Percentiles rank a stretch among this genome's conserved stretches.
phyloP scores from a whole-genome alignment of 202 grass and related monocot species.

The Setaria italica region DNA sequence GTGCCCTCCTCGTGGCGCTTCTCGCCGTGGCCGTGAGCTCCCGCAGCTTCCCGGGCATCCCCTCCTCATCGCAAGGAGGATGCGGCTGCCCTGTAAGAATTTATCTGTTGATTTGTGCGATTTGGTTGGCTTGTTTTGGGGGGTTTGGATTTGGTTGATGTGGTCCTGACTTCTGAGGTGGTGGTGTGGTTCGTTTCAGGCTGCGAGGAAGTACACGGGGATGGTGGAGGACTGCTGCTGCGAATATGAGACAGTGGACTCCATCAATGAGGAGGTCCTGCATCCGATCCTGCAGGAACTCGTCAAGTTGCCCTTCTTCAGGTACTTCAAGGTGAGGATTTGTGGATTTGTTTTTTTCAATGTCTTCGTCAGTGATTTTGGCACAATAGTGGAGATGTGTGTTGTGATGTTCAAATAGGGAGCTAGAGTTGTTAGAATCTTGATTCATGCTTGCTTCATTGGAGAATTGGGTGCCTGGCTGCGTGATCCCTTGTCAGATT shows the following conservation, averaged over 20 bases:
- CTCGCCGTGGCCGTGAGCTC: conserved; percentile 57
- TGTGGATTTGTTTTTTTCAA: neutral
- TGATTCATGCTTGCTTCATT: neutral
- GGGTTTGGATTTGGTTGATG: conserved; percentile 25
- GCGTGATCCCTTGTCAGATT: neutral
- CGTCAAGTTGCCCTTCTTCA: conserved; percentile 84
- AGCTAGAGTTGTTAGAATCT: neutral
- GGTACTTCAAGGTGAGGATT: conserved; percentile 91
- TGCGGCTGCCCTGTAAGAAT: conserved; percentile 65
- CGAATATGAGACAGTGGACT: conserved; percentile 89
- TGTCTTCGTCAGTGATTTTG: neutral
- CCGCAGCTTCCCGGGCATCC: conserved; percentile 46
- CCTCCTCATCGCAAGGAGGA: conserved; percentile 11
- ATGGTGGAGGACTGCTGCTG: conserved; percentile 98
- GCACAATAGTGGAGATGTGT: conserved; percentile 13
- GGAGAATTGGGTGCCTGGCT: conserved; percentile 5
- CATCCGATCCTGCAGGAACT: conserved; percentile 92
- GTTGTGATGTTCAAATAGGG: neutral
- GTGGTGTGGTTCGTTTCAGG: conserved; percentile 38
- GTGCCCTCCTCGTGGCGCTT: conserved; percentile 57
- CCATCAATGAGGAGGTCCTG: conserved; percentile 81
- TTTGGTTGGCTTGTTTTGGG: neutral
- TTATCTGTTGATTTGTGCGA: neutral
- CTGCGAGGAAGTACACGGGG: conserved; percentile 71
- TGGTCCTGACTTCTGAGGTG: neutral